Conservation (phyloP, 1,139 yeast species). For the Geotrichum klebahnii region DNA sequence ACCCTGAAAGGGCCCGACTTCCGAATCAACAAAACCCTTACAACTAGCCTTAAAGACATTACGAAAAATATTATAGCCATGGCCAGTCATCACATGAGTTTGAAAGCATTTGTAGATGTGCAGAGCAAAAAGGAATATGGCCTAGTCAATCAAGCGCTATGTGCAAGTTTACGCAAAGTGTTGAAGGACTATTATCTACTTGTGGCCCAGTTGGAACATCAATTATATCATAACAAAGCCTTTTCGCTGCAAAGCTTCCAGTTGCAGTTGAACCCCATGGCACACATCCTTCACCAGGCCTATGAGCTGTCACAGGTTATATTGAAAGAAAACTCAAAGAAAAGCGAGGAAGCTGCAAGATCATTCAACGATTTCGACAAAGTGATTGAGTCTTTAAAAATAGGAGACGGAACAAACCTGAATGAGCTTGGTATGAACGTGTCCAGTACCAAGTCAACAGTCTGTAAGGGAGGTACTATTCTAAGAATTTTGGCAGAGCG, state of each 20-base stretch:
- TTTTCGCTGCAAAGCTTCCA: conserved; percentile 51
- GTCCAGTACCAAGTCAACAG: conserved; percentile 25
- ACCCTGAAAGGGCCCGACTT: conserved; percentile 68
- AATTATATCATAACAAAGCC: conserved; percentile 45
- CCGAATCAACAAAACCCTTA: conserved; percentile 66
- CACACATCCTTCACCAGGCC: conserved; percentile 50
- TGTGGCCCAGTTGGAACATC: conserved; percentile 52
- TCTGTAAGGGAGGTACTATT: conserved; percentile 36
- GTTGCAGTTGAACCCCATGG: conserved; percentile 40
- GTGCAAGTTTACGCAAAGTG: conserved; percentile 53
- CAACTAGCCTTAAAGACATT: conserved; percentile 69
- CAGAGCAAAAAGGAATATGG: conserved; percentile 61
- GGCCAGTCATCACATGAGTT: conserved; percentile 61
- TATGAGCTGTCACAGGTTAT: conserved; percentile 52
- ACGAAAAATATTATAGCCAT: conserved; percentile 56
- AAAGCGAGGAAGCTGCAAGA: conserved; percentile 28
- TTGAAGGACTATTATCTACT: conserved; percentile 49
- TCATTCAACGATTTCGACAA: conserved; percentile 32
- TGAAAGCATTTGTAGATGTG: conserved; percentile 52
- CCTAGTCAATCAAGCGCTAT: conserved; percentile 66
- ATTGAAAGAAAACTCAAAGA: conserved; percentile 38
- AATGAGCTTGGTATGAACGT: conserved; percentile 29
- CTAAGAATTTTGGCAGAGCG: conserved; percentile 58
- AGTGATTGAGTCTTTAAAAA: conserved; percentile 33
- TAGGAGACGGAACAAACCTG: conserved; percentile 28